phyloP scores from a whole-genome alignment of 768 basidiomycete species.

The Auriculariales sp. region DNA sequence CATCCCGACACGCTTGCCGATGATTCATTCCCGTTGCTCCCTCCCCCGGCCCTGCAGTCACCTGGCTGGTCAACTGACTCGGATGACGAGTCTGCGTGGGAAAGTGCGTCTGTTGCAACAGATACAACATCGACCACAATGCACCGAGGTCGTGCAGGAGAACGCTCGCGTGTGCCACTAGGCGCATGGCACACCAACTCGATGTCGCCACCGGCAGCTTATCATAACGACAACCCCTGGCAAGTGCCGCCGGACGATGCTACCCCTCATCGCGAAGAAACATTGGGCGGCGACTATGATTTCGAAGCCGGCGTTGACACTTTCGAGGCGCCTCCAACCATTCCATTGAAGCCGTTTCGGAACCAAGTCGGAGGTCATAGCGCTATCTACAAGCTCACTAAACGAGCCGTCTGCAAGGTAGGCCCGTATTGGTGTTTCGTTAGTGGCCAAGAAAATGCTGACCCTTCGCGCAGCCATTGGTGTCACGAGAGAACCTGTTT shows the following conservation, averaged over 20 bases:
- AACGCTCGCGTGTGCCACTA: neutral
- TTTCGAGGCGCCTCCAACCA: conserved; percentile 59
- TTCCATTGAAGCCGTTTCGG: conserved; percentile 87
- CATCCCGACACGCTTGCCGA: conserved; percentile 11
- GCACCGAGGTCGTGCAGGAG: neutral
- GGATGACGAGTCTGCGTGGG: conserved; percentile 8
- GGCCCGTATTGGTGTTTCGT: neutral
- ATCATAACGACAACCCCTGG: neutral
- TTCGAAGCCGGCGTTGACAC: conserved; percentile 25
- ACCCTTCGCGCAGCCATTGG: conserved; percentile 58
- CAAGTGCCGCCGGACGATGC: neutral
- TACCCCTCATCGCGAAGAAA: neutral
- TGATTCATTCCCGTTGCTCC: neutral
- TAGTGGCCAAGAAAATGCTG: conserved; percentile 9
- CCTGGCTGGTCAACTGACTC: conserved; percentile 4
- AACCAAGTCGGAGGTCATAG: conserved; percentile 98
- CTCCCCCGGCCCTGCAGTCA: conserved; percentile 6
- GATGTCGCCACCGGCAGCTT: neutral
- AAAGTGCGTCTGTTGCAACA: conserved; percentile 6
- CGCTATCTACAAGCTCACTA: conserved; percentile 95
- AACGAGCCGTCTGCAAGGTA: conserved; percentile 97
- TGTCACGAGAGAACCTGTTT: conserved; percentile 92
- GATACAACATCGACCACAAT: conserved; percentile 1
- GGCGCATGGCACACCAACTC: conserved; percentile 7
- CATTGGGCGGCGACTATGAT: conserved; percentile 13